Evolutionary conservation across 345 rosid species (phyloP).

Genomic region (Bruguiera parviflora): DNA sequence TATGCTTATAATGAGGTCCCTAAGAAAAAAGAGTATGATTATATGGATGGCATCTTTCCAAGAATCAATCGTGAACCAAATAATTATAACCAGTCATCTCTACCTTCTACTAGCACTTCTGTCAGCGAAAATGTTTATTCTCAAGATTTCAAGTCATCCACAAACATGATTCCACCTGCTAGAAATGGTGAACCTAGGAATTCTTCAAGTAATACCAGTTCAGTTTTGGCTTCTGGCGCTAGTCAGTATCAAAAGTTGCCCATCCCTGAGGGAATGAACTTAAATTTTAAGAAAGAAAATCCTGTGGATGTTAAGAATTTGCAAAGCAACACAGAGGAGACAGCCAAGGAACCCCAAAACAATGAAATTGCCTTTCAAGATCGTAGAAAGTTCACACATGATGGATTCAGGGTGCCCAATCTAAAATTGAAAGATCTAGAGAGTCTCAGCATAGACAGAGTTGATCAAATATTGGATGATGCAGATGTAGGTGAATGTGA

Average conservation of each 20-base stretch:
- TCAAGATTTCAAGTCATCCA: slow-evolving; percentile 38
- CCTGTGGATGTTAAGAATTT: slow-evolving; percentile 30
- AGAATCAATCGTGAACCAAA: slow-evolving; percentile 68
- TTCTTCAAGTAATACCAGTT: slow-evolving; percentile 34
- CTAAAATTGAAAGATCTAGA: slow-evolving; percentile 59
- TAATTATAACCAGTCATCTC: slow-evolving; percentile 48
- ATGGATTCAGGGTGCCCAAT: slow-evolving; percentile 49
- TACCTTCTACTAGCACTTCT: slow-evolving; percentile 47
- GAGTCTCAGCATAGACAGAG: slow-evolving; percentile 47
- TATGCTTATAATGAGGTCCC: slow-evolving; percentile 82
- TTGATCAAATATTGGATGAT: slow-evolving; percentile 75
- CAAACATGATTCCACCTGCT: slow-evolving; percentile 32
- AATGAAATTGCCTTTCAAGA: slow-evolving; percentile 48
- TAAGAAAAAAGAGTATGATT: slow-evolving; percentile 60
- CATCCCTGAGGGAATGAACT: slow-evolving; percentile 34
- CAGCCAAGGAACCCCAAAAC: slow-evolving; percentile 31
- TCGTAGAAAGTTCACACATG: slow-evolving; percentile 48
- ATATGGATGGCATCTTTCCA: slow-evolving; percentile 64
- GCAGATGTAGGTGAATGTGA: slow-evolving; percentile 93
- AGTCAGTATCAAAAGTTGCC: slow-evolving; percentile 34
- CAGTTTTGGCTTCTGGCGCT: slow-evolving; percentile 37
- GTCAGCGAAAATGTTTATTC: slow-evolving; percentile 40
- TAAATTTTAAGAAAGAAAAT: slow-evolving; percentile 35
- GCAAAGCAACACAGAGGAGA: slow-evolving; percentile 30
- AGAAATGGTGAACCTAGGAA: slow-evolving; percentile 41